Percentiles rank a stretch among this genome's conserved stretches.
These are phyloP conservation scores for Brassica rapa DNA, from an alignment of 345 rosid species.

Conservation along the genomic window DNA sequence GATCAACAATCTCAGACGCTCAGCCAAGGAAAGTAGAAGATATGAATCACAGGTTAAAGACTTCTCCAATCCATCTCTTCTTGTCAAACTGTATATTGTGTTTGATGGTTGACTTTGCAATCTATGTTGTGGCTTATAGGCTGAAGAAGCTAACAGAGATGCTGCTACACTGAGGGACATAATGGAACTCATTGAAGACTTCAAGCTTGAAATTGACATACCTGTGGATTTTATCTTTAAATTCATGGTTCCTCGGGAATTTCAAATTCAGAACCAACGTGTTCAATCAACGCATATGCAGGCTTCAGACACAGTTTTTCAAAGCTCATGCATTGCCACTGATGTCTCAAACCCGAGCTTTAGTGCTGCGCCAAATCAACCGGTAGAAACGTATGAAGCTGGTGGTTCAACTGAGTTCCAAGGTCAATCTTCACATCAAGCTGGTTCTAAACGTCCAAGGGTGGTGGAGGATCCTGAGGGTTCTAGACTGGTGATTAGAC, in stretches of 20 bases:
- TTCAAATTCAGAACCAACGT: not conserved
- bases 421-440: not conserved
- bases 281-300: slow-evolving; percentile 20
- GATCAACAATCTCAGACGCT: slow-evolving; percentile 19
- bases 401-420: slow-evolving; percentile 16
- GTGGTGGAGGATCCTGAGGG: not conserved
- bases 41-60: slow-evolving; percentile 25
- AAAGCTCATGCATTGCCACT: slow-evolving; percentile 14
- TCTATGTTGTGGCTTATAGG: slow-evolving; percentile 24
- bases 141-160: slow-evolving; percentile 27
- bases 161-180: slow-evolving; percentile 29
- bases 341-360: slow-evolving; percentile 5
- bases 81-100: not conserved
- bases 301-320: slow-evolving; percentile 14
- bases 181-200: slow-evolving; percentile 29
- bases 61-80: slow-evolving; percentile 11
- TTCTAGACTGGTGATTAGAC: slow-evolving; percentile 22
- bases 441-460: slow-evolving; percentile 26
- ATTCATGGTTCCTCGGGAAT: slow-evolving; percentile 29
- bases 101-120: slow-evolving; percentile 4
- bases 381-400: slow-evolving; percentile 9
- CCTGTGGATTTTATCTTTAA: slow-evolving; percentile 30
- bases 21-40: slow-evolving; percentile 15
- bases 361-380: slow-evolving; percentile 3
- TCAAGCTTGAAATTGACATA: slow-evolving; percentile 34